phyloP scores from a whole-genome alignment of 2,329 filamentous ascomycete species.

The Stemphylium beticola region DNA sequence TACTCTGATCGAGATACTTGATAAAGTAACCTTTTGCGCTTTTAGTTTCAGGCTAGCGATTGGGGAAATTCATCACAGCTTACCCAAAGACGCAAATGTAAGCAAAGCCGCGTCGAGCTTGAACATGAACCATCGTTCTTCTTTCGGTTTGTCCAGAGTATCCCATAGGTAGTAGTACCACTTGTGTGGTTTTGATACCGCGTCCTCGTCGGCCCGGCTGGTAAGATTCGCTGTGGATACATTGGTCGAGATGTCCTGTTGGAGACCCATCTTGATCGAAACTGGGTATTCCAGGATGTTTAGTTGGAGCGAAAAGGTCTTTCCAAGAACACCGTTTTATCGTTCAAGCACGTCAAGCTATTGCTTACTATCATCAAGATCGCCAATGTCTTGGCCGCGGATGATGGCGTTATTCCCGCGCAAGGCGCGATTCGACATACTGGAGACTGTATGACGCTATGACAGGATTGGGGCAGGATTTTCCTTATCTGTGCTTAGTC shows the following conservation, averaged over 20 bases:
- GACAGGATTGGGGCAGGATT: slow-evolving; percentile 4
- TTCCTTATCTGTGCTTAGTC: background rate
- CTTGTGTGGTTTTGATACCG: slow-evolving; percentile 4
- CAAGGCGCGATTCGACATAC: slow-evolving; percentile 10
- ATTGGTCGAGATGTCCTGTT: background rate
- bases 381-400: background rate
- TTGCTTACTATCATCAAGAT: background rate
- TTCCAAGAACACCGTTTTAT: background rate
- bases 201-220: background rate
- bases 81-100: slow-evolving; percentile 54
- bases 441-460: slow-evolving; percentile 10
- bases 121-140: slow-evolving; percentile 32
- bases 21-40: slow-evolving; percentile 7
- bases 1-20: slow-evolving; percentile 34
- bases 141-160: slow-evolving; percentile 24
- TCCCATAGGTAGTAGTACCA: slow-evolving; percentile 33
- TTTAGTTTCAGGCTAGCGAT: background rate
- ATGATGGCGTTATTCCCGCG: background rate
- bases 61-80: slow-evolving; percentile 1
- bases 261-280: background rate
- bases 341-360: background rate
- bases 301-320: background rate
- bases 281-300: background rate
- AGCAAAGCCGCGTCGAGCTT: slow-evolving; percentile 50
- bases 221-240: background rate